A percentile compares a stretch with the other conserved stretches of the same genome.
These are phyloP conservation scores for Vanderwaltozyma yarrowii DNA, from an alignment of 805 yeast species.

Conservation along the genomic window DNA sequence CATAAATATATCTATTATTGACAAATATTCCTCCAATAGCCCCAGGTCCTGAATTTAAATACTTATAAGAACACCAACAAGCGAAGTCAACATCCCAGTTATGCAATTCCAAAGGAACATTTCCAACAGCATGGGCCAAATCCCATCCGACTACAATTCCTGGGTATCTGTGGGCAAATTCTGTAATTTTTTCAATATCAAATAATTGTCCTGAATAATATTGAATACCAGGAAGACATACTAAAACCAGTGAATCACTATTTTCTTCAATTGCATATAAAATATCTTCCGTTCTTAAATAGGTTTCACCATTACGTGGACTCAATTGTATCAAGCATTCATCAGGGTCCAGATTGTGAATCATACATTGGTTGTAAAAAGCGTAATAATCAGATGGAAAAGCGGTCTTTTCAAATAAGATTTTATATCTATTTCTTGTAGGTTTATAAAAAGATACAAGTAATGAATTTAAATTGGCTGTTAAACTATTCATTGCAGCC, in stretches of 20 bases:
- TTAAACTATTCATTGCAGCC: slow-evolving; percentile 79
- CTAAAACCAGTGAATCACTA: slow-evolving; percentile 55
- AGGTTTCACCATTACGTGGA: slow-evolving; percentile 49
- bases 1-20: slow-evolving; percentile 38
- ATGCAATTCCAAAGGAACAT: slow-evolving; percentile 65
- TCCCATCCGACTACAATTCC: slow-evolving; percentile 81
- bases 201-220: slow-evolving; percentile 87
- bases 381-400: slow-evolving; percentile 93
- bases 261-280: slow-evolving; percentile 43
- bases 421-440: slow-evolving; percentile 41
- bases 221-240: slow-evolving; percentile 81
- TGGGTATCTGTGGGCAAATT: slow-evolving; percentile 38
- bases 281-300: slow-evolving; percentile 55
- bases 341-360: slow-evolving; percentile 45
- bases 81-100: slow-evolving; percentile 93
- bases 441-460: slow-evolving; percentile 71
- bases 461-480: slow-evolving; percentile 70
- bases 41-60: slow-evolving; percentile 89
- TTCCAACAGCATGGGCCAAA: slow-evolving; percentile 90
- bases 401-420: slow-evolving; percentile 75
- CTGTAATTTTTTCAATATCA: slow-evolving; percentile 64
- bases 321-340: slow-evolving; percentile 53
- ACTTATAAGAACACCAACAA: slow-evolving; percentile 89
- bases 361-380: slow-evolving; percentile 56
- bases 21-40: slow-evolving; percentile 82